phyloP scores from a whole-genome alignment of 2,329 filamentous ascomycete species.

The Aspergillus spinulosporus region DNA sequence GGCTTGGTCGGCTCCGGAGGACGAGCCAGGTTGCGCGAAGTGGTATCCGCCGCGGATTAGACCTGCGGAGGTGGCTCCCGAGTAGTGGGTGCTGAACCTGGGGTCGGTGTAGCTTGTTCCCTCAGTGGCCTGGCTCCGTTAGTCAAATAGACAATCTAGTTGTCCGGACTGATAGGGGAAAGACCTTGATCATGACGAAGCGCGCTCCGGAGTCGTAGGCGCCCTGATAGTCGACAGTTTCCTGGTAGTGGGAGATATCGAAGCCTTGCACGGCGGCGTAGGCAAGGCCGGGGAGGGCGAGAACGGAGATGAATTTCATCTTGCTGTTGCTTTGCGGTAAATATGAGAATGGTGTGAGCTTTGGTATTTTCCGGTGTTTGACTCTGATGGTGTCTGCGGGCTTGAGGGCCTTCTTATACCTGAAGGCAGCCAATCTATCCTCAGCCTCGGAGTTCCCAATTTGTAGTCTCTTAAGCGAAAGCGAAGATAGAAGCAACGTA shows the following conservation, averaged over 20 bases:
- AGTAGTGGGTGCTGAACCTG: constrained; percentile 52
- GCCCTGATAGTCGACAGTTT: constrained; percentile 28
- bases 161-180: background rate
- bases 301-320: constrained; percentile 26
- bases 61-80: constrained; percentile 51
- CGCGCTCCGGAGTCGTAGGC: constrained; percentile 33
- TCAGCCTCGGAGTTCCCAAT: no score
- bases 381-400: background rate
- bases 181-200: constrained; percentile 39
- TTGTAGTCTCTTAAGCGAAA: no score
- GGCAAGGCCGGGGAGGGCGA: constrained; percentile 21
- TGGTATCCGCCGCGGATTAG: constrained; percentile 59
- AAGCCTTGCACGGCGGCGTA: constrained; percentile 33
- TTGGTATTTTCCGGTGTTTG: background rate
- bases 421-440: no score
- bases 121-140: constrained; percentile 49
- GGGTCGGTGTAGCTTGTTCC: constrained; percentile 49
- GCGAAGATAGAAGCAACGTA: no score
- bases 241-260: constrained; percentile 35
- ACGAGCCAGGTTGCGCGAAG: constrained; percentile 52
- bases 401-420: background rate
- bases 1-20: constrained; percentile 51
- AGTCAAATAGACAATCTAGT: background rate
- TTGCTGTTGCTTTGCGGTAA: background rate
- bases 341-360: background rate